Conservation (phyloP, 1,139 yeast species). For the Zygosaccharomyces pseudobailii region DNA sequence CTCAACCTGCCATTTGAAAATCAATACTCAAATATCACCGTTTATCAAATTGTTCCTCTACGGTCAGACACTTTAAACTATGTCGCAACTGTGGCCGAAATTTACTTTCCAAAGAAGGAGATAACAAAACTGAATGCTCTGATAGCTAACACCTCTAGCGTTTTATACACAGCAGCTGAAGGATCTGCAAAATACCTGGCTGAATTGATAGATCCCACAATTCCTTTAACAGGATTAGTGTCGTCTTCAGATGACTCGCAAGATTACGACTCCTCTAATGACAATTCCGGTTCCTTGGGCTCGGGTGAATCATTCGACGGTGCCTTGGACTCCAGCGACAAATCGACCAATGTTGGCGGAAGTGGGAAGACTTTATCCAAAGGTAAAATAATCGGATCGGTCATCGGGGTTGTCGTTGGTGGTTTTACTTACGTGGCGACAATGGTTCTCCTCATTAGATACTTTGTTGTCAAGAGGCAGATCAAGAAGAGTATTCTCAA, state of each 20-base stretch:
- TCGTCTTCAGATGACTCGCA: slow-evolving; percentile 21
- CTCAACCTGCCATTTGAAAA: slow-evolving; percentile 49
- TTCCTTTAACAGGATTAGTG: slow-evolving; percentile 54
- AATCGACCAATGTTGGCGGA: slow-evolving; percentile 14
- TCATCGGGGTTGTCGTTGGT: slow-evolving; percentile 68
- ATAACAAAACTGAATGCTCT: slow-evolving; percentile 43
- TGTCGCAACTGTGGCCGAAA: slow-evolving; percentile 72
- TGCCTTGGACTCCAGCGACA: slow-evolving; percentile 33
- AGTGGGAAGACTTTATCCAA: slow-evolving; percentile 31
- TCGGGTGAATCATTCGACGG: slow-evolving; percentile 15
- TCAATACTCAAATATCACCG: slow-evolving; percentile 42
- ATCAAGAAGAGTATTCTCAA: slow-evolving; percentile 10
- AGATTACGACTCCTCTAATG: slow-evolving; percentile 14
- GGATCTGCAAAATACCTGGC: slow-evolving; percentile 48
- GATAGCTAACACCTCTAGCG: slow-evolving; percentile 43
- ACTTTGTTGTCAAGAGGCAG: slow-evolving; percentile 35
- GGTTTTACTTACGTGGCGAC: slow-evolving; percentile 52
- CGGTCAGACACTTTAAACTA: slow-evolving; percentile 46
- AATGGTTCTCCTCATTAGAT: slow-evolving; percentile 40
- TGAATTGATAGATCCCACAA: slow-evolving; percentile 54
- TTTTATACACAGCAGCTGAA: slow-evolving; percentile 48
- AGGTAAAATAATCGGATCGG: slow-evolving; percentile 49
- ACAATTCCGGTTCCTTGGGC: slow-evolving; percentile 7
- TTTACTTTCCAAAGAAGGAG: slow-evolving; percentile 56
- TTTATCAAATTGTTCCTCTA: slow-evolving; percentile 61